Percentiles rank a stretch among this genome's conserved stretches.
These are phyloP conservation scores for Fusarium sambucinum DNA, from an alignment of 2,329 filamentous ascomycete species.

Conservation along the genomic window DNA sequence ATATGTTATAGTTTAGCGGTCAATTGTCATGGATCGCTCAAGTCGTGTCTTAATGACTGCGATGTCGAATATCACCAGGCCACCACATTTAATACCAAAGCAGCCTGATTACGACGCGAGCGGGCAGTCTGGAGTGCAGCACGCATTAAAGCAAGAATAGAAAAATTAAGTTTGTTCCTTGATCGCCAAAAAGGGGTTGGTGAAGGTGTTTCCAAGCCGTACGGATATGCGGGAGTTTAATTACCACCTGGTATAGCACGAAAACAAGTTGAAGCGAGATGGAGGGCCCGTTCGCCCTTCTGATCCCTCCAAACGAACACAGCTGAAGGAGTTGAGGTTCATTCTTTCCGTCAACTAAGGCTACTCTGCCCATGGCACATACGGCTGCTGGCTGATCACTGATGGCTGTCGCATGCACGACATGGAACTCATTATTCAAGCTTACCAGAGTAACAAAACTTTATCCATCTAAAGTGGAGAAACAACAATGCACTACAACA, in stretches of 20 bases:
- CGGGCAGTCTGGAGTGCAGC: slow-evolving; percentile 27
- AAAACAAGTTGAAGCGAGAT: slow-evolving; percentile 32
- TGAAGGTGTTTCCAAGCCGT: slow-evolving; percentile 26
- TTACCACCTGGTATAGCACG: slow-evolving; percentile 41
- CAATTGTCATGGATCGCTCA: slow-evolving; percentile 12
- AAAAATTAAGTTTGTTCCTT: slow-evolving; percentile 34
- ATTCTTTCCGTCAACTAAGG: slow-evolving; percentile 8
- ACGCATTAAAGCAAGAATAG: slow-evolving; percentile 35
- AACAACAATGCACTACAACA: neutral
- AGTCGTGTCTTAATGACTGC: slow-evolving; percentile 19
- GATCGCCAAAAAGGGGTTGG: slow-evolving; percentile 32
- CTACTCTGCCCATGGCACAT: slow-evolving; percentile 4
- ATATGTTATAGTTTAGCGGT: slow-evolving; percentile 15
- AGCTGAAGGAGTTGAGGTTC: slow-evolving; percentile 20
- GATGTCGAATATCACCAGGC: slow-evolving; percentile 37
- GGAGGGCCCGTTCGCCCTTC: slow-evolving; percentile 38
- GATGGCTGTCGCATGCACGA: slow-evolving; percentile 32
- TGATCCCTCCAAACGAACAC: slow-evolving; percentile 16
- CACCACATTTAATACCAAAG: slow-evolving; percentile 31
- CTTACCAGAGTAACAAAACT: slow-evolving; percentile 24
- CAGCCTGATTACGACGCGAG: slow-evolving; percentile 37
- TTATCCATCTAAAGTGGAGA: slow-evolving; percentile 35
- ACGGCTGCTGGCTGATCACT: slow-evolving; percentile 17
- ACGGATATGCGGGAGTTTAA: slow-evolving; percentile 36
- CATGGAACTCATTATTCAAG: slow-evolving; percentile 36